Evolutionary conservation across 116 monocot species (phyloP).

Genomic region (Iris pallida): DNA sequence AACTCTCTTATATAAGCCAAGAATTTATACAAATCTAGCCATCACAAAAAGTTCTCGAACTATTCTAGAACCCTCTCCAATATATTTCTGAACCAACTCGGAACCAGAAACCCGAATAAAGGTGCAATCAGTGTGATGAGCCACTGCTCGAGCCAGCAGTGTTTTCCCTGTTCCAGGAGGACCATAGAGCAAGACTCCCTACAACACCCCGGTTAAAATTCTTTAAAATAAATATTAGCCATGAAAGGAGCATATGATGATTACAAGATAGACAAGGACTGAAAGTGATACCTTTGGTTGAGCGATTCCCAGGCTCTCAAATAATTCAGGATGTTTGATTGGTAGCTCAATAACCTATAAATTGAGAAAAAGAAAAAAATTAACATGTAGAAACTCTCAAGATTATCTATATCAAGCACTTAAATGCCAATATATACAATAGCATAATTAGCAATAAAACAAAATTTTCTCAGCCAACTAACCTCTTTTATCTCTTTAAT

Average conservation of each 20-base stretch:
- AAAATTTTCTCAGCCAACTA: constrained; percentile 1
- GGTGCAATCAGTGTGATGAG: constrained; percentile 98
- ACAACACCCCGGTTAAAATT: constrained; percentile 2
- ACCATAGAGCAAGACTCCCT: constrained; percentile 97
- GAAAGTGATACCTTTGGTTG: constrained; percentile 83
- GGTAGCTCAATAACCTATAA: constrained; percentile 60
- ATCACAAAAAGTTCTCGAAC: constrained; percentile 97
- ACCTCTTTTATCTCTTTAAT: constrained; percentile 99
- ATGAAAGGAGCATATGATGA: not conserved
- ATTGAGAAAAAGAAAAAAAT: too few species aligned
- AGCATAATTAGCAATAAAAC: too few species aligned
- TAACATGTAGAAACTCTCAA: too few species aligned
- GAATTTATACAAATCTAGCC: constrained; percentile 62
- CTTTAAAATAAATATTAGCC: not conserved
- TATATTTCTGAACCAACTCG: too few species aligned
- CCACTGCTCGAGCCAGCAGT: constrained; percentile 85
- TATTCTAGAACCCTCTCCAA: constrained; percentile 98
- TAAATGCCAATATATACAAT: not conserved
- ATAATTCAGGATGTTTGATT: constrained; percentile 67
- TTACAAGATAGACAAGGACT: not conserved
- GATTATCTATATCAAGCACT: too few species aligned
- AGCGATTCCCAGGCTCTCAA: constrained; percentile 96
- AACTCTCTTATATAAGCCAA: too few species aligned
- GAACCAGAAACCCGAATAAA: constrained; percentile 96
- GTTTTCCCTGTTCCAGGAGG: constrained; percentile 98